Percentiles rank a stretch among this genome's conserved stretches.
Evolutionary conservation across 768 basidiomycete genomes (phyloP).

Genomic region (Tephrocybe sp.): DNA sequence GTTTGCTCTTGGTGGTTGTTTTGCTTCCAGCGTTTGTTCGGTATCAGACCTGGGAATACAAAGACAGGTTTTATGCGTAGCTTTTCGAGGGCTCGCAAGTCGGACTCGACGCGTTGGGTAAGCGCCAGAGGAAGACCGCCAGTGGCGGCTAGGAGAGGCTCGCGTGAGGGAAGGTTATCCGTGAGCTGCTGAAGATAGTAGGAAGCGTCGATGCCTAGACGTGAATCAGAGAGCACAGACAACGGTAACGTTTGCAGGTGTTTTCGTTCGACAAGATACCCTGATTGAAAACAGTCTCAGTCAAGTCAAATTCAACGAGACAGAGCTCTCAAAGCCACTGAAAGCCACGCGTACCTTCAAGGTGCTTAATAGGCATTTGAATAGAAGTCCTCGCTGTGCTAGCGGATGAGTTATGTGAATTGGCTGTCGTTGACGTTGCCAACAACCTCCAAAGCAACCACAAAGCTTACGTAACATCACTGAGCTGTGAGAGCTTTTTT

Average conservation of each 20-base stretch:
- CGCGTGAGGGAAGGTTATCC: conserved; percentile 72
- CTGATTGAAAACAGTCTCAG: conserved; percentile 37
- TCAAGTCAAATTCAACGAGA: background rate
- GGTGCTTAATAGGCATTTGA: conserved; percentile 77
- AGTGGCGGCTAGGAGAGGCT: conserved; percentile 91
- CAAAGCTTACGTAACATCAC: conserved; percentile 20
- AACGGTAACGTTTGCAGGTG: conserved; percentile 82
- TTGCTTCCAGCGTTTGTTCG: conserved; percentile 70
- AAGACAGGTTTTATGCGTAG: conserved; percentile 97
- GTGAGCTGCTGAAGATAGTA: conserved; percentile 83
- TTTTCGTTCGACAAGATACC: conserved; percentile 84
- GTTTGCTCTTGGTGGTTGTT: conserved; percentile 54
- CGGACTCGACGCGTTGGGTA: conserved; percentile 83
- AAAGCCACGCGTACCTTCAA: conserved; percentile 61
- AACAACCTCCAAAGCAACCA: conserved; percentile 18
- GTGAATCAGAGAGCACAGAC: conserved; percentile 80
- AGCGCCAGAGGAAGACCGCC: conserved; percentile 93
- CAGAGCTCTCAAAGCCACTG: background rate
- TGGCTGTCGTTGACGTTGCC: conserved; percentile 33
- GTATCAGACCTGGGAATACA: conserved; percentile 88
- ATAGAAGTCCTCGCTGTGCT: conserved; percentile 20
- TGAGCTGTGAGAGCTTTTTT: background rate
- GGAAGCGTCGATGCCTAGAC: conserved; percentile 95
- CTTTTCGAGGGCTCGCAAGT: conserved; percentile 88
- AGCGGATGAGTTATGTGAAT: conserved; percentile 26